These are phyloP conservation scores for Mucor plumbeus DNA, from an alignment of 371 early-diverging fungal species.

Conservation along the genomic window DNA sequence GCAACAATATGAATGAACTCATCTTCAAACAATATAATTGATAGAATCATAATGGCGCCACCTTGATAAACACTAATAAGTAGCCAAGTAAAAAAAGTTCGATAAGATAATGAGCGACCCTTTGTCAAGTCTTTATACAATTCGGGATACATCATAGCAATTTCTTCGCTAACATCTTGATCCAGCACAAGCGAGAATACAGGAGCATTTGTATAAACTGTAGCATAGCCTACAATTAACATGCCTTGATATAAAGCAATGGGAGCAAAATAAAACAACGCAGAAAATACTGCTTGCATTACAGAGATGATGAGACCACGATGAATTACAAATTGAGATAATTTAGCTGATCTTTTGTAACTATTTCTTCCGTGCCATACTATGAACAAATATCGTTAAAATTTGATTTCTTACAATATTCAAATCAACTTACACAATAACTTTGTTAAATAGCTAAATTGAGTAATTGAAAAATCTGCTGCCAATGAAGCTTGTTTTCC, in stretches of 20 bases:
- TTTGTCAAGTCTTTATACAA: slow-evolving; percentile 96
- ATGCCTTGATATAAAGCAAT: slow-evolving; percentile 94
- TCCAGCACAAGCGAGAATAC: slow-evolving; percentile 96
- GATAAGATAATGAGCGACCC: slow-evolving; percentile 89
- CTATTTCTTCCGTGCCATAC: slow-evolving; percentile 99
- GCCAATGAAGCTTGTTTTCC: slow-evolving; percentile 98
- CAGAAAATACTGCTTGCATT: slow-evolving; percentile 99
- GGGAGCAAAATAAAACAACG: slow-evolving; percentile 98
- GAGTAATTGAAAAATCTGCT: slow-evolving; percentile 95
- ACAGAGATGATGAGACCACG: slow-evolving; percentile 97
- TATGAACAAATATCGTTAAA: slow-evolving; percentile 15
- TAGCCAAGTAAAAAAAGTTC: slow-evolving; percentile 96
- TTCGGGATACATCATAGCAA: slow-evolving; percentile 95
- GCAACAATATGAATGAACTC: slow-evolving; percentile 97
- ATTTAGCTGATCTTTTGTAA: slow-evolving; percentile 93
- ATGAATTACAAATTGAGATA: slow-evolving; percentile 99
- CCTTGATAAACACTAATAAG: slow-evolving; percentile 98
- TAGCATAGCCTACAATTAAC: slow-evolving; percentile 84
- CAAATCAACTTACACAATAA: slow-evolving; percentile 65
- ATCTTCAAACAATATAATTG: slow-evolving; percentile 92
- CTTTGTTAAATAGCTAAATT: slow-evolving; percentile 89
- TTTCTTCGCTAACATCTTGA: slow-evolving; percentile 90
- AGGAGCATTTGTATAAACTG: slow-evolving; percentile 97
- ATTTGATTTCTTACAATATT: neutral
- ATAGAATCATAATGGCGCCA: slow-evolving; percentile 95